These are phyloP conservation scores for Mycena metata DNA, from an alignment of 768 basidiomycete species.

Conservation along the genomic window DNA sequence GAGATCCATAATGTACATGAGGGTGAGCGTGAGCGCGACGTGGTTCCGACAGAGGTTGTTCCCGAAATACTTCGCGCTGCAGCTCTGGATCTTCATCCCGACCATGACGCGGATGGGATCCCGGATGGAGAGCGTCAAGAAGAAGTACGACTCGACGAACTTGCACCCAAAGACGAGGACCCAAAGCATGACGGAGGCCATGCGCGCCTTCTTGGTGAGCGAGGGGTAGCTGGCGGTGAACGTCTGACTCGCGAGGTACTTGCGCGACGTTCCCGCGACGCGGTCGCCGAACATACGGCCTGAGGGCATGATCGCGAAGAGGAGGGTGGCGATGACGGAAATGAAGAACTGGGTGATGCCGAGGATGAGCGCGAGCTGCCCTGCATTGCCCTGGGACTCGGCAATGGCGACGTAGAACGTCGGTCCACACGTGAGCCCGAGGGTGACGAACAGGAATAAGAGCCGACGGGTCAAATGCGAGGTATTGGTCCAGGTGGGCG, in stretches of 20 bases:
- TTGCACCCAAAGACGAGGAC: slow-evolving; percentile 96
- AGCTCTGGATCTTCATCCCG: slow-evolving; percentile 94
- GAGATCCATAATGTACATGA: slow-evolving; percentile 99
- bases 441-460: slow-evolving; percentile 89
- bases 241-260: slow-evolving; percentile 98
- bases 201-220: slow-evolving; percentile 72
- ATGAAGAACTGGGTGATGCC: slow-evolving; percentile 98
- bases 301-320: slow-evolving; percentile 94
- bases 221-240: slow-evolving; percentile 96
- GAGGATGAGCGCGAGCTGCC: slow-evolving; percentile 88
- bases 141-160: slow-evolving; percentile 97
- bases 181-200: slow-evolving; percentile 89
- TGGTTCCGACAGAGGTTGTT: slow-evolving; percentile 89
- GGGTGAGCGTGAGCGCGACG: slow-evolving; percentile 92
- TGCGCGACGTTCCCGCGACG: slow-evolving; percentile 93
- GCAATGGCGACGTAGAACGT: slow-evolving; percentile 95
- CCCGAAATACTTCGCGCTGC: slow-evolving; percentile 90
- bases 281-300: slow-evolving; percentile 99
- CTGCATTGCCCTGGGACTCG: slow-evolving; percentile 73
- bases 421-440: slow-evolving; percentile 92
- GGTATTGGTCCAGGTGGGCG: slow-evolving; percentile 98
- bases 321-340: slow-evolving; percentile 85
- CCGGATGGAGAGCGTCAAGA: slow-evolving; percentile 94
- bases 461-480: slow-evolving; percentile 94
- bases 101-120: slow-evolving; percentile 96